These are phyloP conservation scores for Yamadazyma endophytica DNA, from an alignment of 805 yeast genomes.

Conservation along the genomic window DNA sequence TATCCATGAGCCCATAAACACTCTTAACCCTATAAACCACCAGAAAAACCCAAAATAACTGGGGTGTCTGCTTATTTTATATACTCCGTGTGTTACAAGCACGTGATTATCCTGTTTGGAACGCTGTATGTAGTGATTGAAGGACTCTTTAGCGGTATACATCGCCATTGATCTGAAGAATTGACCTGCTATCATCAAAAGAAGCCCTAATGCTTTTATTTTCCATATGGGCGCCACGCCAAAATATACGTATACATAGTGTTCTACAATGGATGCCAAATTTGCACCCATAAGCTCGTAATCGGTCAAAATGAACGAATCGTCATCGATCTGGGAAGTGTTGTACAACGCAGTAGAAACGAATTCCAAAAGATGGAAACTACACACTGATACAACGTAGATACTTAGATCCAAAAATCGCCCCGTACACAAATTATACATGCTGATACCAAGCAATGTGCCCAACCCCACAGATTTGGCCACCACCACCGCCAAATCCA, in stretches of 20 bases:
- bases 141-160: conserved; percentile 83
- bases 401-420: too few relatives aligned
- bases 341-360: conserved; percentile 75
- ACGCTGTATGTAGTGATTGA: conserved; percentile 73
- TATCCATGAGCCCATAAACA: conserved; percentile 64
- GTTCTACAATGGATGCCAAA: conserved; percentile 16
- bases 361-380: conserved; percentile 82
- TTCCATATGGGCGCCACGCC: not conserved
- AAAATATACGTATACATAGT: conserved; percentile 1
- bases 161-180: conserved; percentile 67
- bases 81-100: conserved; percentile 73
- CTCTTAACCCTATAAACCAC: conserved; percentile 89
- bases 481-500: conserved; percentile 26
- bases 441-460: conserved; percentile 16
- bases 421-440: too few relatives aligned
- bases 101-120: conserved; percentile 51
- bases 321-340: conserved; percentile 57
- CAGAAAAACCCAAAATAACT: conserved; percentile 86
- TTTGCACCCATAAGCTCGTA: conserved; percentile 24
- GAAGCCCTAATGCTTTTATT: conserved; percentile 39
- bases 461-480: conserved; percentile 32
- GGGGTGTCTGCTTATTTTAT: conserved; percentile 72
- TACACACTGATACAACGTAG: conserved; percentile 49
- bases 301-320: conserved; percentile 42
- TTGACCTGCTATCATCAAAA: conserved; percentile 59